These are phyloP conservation scores for Microdochium paspali DNA, from an alignment of 2,329 filamentous ascomycete species.

Conservation along the genomic window DNA sequence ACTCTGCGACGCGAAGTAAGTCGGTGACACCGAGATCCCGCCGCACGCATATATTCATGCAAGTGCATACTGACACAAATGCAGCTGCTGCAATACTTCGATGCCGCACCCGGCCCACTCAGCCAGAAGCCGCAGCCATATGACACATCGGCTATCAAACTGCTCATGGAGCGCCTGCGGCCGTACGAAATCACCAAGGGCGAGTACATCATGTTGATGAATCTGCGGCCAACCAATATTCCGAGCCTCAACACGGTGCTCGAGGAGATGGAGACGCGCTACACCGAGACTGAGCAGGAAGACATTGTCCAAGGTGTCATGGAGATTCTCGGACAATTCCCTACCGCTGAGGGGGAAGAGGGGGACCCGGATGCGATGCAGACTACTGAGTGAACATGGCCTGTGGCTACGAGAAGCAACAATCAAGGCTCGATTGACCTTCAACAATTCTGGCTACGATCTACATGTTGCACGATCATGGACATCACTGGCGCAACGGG, in stretches of 20 bases:
- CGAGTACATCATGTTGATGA: conserved; percentile 60
- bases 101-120: conserved; percentile 43
- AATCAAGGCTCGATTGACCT: too few species aligned
- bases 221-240: conserved; percentile 49
- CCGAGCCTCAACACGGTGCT: conserved; percentile 53
- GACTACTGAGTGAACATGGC: conserved; percentile 10
- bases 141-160: conserved; percentile 37
- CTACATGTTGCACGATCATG: too few species aligned
- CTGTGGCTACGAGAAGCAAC: background rate
- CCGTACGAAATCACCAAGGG: conserved; percentile 56
- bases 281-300: conserved; percentile 47
- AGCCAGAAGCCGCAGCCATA: conserved; percentile 45
- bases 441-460: too few species aligned
- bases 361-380: conserved; percentile 26
- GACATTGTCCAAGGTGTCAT: conserved; percentile 47
- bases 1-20: conserved; percentile 56
- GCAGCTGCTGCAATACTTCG: conserved; percentile 53
- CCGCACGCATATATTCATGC: too few species aligned
- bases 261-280: conserved; percentile 55
- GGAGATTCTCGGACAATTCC: conserved; percentile 47
- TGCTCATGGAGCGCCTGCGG: conserved; percentile 44
- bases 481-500: too few species aligned
- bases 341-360: conserved; percentile 12
- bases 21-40: too few species aligned
- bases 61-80: too few species aligned